Evolutionary conservation across 75 land plant genomes (phyloP), one percentile per base, ranked within the genome.

Genomic region (Pseudotsuga menziesii): DNA sequence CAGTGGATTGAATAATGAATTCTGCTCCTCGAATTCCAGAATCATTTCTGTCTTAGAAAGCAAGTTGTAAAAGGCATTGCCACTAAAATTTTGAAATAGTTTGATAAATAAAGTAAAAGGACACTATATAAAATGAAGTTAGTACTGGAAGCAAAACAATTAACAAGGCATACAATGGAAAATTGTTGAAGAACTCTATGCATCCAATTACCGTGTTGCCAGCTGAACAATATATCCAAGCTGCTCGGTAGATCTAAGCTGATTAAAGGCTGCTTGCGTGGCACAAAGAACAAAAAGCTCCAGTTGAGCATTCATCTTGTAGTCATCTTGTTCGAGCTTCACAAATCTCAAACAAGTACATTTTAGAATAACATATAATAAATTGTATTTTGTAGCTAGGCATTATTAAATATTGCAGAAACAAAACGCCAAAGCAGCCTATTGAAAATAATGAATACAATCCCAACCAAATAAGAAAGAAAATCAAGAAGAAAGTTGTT

Each of bases 241-340:
- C 76, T 97, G 99, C 88, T 97, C 98, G 80, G 94, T 94, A 25
- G 99, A 82, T 85, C 99, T 77, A 75, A 97, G 91, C 81, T 97
- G 98, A 84, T 94, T 87, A 56, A 94, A 97, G 1, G 92, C 92
- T 69, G 89, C 84, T 67, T 89, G 97, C 83, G 94, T 94, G 74
- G 95, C 95, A 79, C 87, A 83, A 44, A 92, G 87, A 61, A 95
- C 90, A 85, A 97, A 89, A 58, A 97, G 89, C 83, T 97, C 93
- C 76, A 97, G 90, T 76, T 90, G 90, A 23, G 90, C 90, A 88
- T 97, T 97, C 75, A 86, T 39, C 69, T 77, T 14, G 36, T 85
- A 83, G 79, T 92, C 88, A 78, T 97, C 99, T 77, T 83, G 91
- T 61, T 93, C 92, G 35, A 93, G 91, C 98, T 96, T 61, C 17